Evolutionary conservation across 352 stramenopile species (phyloP), one percentile per base, ranked within the genome.

Genomic region (Nothophytophthora sp.): DNA sequence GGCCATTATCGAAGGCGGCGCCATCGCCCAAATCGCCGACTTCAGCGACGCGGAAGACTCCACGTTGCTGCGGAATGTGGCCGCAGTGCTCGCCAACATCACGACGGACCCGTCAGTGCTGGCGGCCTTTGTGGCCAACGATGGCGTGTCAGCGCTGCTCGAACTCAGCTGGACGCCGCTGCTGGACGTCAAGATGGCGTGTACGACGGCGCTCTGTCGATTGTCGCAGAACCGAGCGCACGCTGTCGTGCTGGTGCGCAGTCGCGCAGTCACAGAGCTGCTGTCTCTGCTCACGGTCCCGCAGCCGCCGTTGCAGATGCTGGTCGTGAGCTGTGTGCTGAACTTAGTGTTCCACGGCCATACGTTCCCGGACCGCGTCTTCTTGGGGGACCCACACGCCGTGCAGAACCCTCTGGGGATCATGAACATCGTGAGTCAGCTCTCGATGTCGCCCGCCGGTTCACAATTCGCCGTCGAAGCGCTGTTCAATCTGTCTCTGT

Each of bases 301-400:
- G 3, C 55, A 79, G 23, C 56, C 78, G 4, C 71, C 68, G 9
- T 68, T 93, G 0, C 83, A 90, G 35, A 56, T 72, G 38, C 59
- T 90, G 5, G 67, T 70, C 6, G 71, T 93, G 22, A 87, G 67
- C 27, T 87, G 69, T 28, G 70, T 91, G 15, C 30, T 86, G 33
- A 93, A 93, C 42, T 57, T 93, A n/a, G 62, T 91, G 4, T 81
- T 67, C 44, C 72, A 82, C 41, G 74, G 78, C 3, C 73, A 86
- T 29, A 38, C 53, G 1, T 89, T 93, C 29, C 70, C 79, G 0
- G 83, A 91, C n/a, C 79, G 77, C 2, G 67, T 91, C 6, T 90
- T 90, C 32, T n/a, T 87, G 11, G 83, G 83, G 2, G 83, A 90
- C 15, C 76, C 78, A 0, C 78, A 90, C 15, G 74, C 77, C 5